Conservation (phyloP, 1,284 basidiomycete genomes). For the Rhodotorula mucilaginosa region DNA sequence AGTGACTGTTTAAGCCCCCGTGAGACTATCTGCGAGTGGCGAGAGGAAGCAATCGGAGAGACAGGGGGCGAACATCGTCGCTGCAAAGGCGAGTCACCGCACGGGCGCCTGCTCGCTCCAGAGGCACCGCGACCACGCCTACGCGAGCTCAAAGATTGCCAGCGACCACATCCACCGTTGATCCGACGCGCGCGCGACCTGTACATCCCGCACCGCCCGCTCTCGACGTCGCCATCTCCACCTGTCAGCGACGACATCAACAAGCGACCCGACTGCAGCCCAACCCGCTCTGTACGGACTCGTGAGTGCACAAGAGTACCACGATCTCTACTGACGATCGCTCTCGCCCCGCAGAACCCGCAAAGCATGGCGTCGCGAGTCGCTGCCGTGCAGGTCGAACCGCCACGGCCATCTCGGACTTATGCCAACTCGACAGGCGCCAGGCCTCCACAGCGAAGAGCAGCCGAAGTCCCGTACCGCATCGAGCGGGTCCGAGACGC, state of each 20-base stretch:
- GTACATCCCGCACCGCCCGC: neutral
- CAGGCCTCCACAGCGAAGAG: neutral
- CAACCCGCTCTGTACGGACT: too few relatives aligned
- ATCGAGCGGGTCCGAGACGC: slow-evolving; percentile 25
- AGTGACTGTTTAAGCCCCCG: too few relatives aligned
- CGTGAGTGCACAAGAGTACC: too few relatives aligned
- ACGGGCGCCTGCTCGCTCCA: too few relatives aligned
- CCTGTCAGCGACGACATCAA: neutral
- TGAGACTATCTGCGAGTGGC: too few relatives aligned
- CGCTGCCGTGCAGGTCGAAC: neutral
- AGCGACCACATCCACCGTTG: neutral
- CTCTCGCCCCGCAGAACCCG: neutral
- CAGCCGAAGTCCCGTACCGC: slow-evolving; percentile 21
- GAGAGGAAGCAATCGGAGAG: too few relatives aligned
- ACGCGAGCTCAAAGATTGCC: too few relatives aligned
- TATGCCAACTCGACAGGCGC: neutral
- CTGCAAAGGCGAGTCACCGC: too few relatives aligned
- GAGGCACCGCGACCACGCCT: too few relatives aligned
- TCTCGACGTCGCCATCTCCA: neutral
- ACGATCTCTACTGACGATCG: too few relatives aligned
- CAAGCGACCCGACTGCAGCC: neutral
- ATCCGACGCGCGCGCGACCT: neutral
- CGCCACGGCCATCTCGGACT: neutral
- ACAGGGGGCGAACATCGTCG: too few relatives aligned
- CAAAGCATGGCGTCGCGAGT: neutral